Conservation (phyloP, 2,329 filamentous ascomycete genomes). For the Phaeosphaeria sp. region DNA sequence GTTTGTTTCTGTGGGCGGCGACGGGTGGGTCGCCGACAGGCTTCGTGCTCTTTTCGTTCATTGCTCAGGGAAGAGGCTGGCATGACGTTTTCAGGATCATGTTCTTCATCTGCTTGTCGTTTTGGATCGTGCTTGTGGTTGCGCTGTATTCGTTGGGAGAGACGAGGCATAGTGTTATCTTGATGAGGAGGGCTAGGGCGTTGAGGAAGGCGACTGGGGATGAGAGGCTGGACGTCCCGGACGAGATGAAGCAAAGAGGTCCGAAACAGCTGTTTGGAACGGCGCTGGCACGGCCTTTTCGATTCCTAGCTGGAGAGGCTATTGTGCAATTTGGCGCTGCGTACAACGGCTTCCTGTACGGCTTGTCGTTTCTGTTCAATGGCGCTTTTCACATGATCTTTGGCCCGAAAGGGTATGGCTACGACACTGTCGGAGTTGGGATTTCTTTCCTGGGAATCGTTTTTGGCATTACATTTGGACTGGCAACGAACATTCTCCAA, state of each 20-base stretch:
- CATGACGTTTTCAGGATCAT: constrained; percentile 55
- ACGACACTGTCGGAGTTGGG: constrained; percentile 49
- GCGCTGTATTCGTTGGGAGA: constrained; percentile 50
- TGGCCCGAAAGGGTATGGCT: constrained; percentile 52
- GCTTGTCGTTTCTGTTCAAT: constrained; percentile 59
- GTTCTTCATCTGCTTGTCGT: constrained; percentile 53
- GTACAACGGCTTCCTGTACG: constrained; percentile 59
- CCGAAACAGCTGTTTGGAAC: constrained; percentile 51
- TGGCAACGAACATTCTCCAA: constrained; percentile 55
- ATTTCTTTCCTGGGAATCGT: constrained; percentile 52
- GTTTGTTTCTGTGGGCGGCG: constrained; percentile 56
- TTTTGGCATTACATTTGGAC: constrained; percentile 52
- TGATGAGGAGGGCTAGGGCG: constrained; percentile 44
- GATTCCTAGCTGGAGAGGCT: constrained; percentile 55
- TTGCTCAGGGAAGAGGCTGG: constrained; percentile 54
- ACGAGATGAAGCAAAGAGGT: constrained; percentile 48
- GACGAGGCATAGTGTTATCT: constrained; percentile 55
- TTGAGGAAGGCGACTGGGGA: constrained; percentile 36
- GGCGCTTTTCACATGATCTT: constrained; percentile 59
- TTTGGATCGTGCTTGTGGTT: constrained; percentile 53
- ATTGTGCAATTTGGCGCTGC: constrained; percentile 58
- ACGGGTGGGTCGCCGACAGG: constrained; percentile 56
- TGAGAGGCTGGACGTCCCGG: constrained; percentile 42
- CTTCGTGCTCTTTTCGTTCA: constrained; percentile 55
- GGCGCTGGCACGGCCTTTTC: constrained; percentile 56